A percentile compares a stretch with the other conserved stretches of the same genome.
Evolutionary conservation across 2,329 filamentous ascomycete species (phyloP).

Genomic region (Penicillium sp.): DNA sequence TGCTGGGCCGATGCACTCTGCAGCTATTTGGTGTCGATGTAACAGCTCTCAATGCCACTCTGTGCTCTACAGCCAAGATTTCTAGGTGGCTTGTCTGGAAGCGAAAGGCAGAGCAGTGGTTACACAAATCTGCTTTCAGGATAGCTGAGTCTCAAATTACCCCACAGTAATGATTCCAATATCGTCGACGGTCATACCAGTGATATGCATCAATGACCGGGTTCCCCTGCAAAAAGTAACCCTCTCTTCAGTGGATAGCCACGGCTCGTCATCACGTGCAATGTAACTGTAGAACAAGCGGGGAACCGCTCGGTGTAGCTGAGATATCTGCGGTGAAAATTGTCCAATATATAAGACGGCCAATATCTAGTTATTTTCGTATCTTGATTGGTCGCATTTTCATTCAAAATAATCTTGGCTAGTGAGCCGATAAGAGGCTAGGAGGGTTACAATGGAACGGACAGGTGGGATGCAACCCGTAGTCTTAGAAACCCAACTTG

Average conservation of each 20-base stretch:
- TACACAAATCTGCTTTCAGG: constrained; percentile 6
- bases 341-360: neutral
- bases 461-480: constrained; percentile 12
- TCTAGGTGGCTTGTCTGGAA: neutral
- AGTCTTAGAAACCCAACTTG: neutral
- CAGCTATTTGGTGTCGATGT: neutral
- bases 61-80: neutral
- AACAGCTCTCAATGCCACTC: constrained; percentile 9
- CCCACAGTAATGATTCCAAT: constrained; percentile 3
- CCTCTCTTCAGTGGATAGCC: neutral
- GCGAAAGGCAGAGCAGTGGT: neutral
- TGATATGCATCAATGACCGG: constrained; percentile 7
- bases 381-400: neutral
- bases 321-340: constrained; percentile 14
- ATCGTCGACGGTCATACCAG: constrained; percentile 13
- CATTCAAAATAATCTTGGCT: neutral
- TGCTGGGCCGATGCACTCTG: neutral
- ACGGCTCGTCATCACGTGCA: neutral
- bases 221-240: constrained; percentile 14
- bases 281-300: constrained; percentile 25
- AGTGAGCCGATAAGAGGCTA: neutral
- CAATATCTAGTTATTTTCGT: neutral
- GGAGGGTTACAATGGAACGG: constrained; percentile 2
- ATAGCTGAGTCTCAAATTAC: neutral
- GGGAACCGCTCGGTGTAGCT: neutral